phyloP scores from a whole-genome alignment of 169 alveolate genomes.

The Plasmodium gaboni region DNA sequence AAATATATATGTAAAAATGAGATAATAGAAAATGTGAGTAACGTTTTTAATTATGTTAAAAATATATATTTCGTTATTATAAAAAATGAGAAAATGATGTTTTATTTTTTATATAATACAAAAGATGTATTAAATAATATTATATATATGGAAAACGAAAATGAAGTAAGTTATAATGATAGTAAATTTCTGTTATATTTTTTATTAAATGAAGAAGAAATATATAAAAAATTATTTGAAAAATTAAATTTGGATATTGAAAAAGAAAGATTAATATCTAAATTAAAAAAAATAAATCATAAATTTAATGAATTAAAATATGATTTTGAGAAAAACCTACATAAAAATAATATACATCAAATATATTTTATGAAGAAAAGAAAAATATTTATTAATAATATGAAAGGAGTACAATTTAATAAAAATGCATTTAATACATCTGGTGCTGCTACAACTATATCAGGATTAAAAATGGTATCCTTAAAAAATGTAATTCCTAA shows the following conservation, averaged over 20 bases:
- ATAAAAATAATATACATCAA: conserved; percentile 26
- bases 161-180: conserved; percentile 24
- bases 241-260: conserved; percentile 19
- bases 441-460: not conserved
- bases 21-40: conserved; percentile 16
- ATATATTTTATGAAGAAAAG: conserved; percentile 14
- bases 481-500: conserved; percentile 51
- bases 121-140: conserved; percentile 54
- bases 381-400: not conserved
- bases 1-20: conserved; percentile 38
- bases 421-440: not conserved
- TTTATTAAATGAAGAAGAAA: conserved; percentile 23
- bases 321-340: conserved; percentile 32
- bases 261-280: conserved; percentile 26
- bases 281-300: conserved; percentile 22
- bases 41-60: conserved; percentile 21
- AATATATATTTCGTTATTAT: conserved; percentile 34
- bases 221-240: conserved; percentile 25
- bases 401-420: not conserved
- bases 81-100: conserved; percentile 27
- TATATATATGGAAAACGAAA: conserved; percentile 8
- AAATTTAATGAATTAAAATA: conserved; percentile 27
- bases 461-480: conserved; percentile 9
- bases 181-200: conserved; percentile 31
- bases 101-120: conserved; percentile 24